Conservation (phyloP, 2,329 filamentous ascomycete species). For the Fusarium anguioides region DNA sequence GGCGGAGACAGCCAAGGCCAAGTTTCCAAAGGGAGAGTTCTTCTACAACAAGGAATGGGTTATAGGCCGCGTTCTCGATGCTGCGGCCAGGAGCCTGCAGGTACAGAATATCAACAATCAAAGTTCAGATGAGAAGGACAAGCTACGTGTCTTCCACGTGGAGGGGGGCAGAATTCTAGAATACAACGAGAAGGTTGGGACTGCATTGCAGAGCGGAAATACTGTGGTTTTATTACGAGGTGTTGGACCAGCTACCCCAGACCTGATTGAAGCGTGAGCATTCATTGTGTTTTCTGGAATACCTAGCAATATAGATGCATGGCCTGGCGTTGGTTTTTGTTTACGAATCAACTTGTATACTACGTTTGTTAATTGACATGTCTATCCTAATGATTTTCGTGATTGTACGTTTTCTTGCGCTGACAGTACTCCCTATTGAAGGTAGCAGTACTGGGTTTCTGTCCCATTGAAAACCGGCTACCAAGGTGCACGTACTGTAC, state of each 20-base stretch:
- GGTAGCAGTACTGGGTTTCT: too few relatives aligned
- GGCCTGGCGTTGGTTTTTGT: conserved; percentile 34
- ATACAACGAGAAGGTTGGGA: conserved; percentile 87
- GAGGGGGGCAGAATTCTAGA: conserved; percentile 88
- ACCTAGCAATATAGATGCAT: conserved; percentile 29
- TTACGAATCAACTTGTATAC: background rate
- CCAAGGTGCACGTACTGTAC: too few relatives aligned
- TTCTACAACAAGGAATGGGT: conserved; percentile 89
- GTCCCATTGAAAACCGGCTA: too few relatives aligned
- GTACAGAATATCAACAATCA: conserved; percentile 88
- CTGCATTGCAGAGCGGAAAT: conserved; percentile 80
- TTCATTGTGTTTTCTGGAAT: conserved; percentile 3
- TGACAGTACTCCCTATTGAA: too few relatives aligned
- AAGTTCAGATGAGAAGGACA: conserved; percentile 78
- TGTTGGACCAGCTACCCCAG: conserved; percentile 77
- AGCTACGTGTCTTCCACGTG: conserved; percentile 90
- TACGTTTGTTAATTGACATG: background rate
- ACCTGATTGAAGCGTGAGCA: conserved; percentile 68
- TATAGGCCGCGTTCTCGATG: conserved; percentile 84
- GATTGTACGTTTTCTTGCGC: too few relatives aligned
- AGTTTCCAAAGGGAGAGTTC: conserved; percentile 83
- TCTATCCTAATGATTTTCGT: background rate
- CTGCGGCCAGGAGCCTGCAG: conserved; percentile 80
- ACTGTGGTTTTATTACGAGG: conserved; percentile 90
- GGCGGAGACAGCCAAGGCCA: conserved; percentile 83